Base-by-base conservation (phyloP, 2,329 filamentous ascomycete species). In the Tolypocladium inflatum region DNA sequence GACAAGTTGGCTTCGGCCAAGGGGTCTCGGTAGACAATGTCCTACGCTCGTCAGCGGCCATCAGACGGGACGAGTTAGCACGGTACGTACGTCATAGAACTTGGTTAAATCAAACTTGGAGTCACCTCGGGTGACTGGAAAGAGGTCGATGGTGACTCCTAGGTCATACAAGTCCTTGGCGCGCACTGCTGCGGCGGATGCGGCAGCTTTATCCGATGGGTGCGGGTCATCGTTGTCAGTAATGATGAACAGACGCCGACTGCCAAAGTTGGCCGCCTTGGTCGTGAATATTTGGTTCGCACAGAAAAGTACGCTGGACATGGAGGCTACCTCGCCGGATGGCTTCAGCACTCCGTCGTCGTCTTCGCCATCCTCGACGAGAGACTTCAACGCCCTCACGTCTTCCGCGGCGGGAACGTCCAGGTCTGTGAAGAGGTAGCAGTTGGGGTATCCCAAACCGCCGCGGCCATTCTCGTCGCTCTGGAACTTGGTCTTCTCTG, bases 241-340 rank as follows among this genome's bases (percentile, higher is more conserved):
- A 58, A 99, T 90, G 62, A 99, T 85, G 73, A 99, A 99, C n/a
- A 99, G 76, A 39, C 94, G 84, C 60, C 93, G 81, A 7, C 93
- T 97, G 4, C 90, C 88, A 71, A 97, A 97, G 68, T 97, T 97
- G 21, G 94, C 86, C 0, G 94, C 92, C 70, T 89, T 96, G 3
- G 90, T 96, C 1, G 92, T 96, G 70, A 99, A 97, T 55, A 97
- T 89, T 68, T 97, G 91, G 64, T 97, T 97, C 42, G 91, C 93
- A 65, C 92, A 96, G 69, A 97, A 97, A 1, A 99, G 79, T 2
- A 99, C 81, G 66, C 92, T 96, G 11, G 90, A 85, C 87, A 99
- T 96, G 39, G 86, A 85, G 0, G 89, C 86, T 1, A 80, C 76
- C 57, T 92, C 85, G 4, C 82, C 75, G 0, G 89, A 83, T 1